Base-by-base conservation (phyloP, 2,329 filamentous ascomycete genomes). In the Fusarium tanahbumbuense region DNA sequence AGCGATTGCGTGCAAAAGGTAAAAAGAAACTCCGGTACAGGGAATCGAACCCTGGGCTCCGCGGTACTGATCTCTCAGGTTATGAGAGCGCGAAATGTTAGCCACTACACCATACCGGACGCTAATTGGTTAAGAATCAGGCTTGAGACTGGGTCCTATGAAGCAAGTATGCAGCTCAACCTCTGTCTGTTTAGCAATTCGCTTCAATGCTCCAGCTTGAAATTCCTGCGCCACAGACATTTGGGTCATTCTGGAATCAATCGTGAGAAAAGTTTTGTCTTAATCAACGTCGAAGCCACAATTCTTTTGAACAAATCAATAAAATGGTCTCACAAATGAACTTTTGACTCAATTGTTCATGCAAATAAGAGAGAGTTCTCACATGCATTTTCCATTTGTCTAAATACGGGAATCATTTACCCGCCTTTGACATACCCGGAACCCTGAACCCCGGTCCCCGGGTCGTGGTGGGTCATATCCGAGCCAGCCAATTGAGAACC, bases 81-180 rank as follows among this genome's bases (percentile, higher is more conserved):
- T 64, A 49, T 76, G 75, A 76, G 64, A 76, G 75, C 75, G 75
- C 72, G 73, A 76, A 76, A 76, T 76, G 75, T 76, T 76, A 75
- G 75, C 75, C 75, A 77, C 73, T 76, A 77, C 75, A 77, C 75
- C 75, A 77, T 77, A 76, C 75, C 75, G 75, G 75, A 76, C 64
- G 16, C 12, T 22, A 4, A 23, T 32, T 23, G 22, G 53, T 18
- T 50, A 8, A 23, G 2, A 12, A 1, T n/a, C 3, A 5, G 23
- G 1, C 0, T 5, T 23, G 4, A 3, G 1, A 0, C 7, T 11
- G 9, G 1, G 0, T 0, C 4, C 0, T 11, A 44, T 23, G 5
- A 9, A 13, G 13, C 22, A 22, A 22, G 22, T 22, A 22, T 22
- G 22, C 22, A 5, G 22, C 22, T 22, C 22, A 5, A 22, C 22